These are phyloP conservation scores for Crucihimalaya himalaica DNA, from an alignment of 345 rosid species.

Conservation along the genomic window DNA sequence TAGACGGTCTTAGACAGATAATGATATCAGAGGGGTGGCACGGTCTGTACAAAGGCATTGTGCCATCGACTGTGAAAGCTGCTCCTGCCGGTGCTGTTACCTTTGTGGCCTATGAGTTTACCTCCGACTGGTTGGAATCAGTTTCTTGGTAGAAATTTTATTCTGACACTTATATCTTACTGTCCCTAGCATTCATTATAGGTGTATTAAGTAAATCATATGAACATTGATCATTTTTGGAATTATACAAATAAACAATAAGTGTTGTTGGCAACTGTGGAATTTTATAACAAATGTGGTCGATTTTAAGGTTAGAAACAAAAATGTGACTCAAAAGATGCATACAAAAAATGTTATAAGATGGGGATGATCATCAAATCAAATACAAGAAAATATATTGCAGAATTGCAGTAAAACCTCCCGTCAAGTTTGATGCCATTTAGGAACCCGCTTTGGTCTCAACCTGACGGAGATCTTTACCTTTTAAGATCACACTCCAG, in stretches of 20 bases:
- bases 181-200: conserved; percentile 39
- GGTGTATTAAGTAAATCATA: conserved; percentile 24
- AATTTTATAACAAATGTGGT: background rate
- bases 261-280: background rate
- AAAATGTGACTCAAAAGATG: background rate
- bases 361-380: background rate
- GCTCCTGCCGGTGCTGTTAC: conserved; percentile 99
- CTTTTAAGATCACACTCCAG: background rate
- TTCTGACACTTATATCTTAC: conserved; percentile 6
- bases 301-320: background rate
- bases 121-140: conserved; percentile 90
- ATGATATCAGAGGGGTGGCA: conserved; percentile 71
- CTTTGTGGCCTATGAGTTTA: conserved; percentile 75
- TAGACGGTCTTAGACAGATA: conserved; percentile 70
- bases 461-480: background rate
- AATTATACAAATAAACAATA: conserved; percentile 24
- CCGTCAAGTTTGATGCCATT: background rate
- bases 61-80: conserved; percentile 94
- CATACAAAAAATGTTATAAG: background rate
- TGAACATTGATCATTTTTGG: conserved; percentile 28
- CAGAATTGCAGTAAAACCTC: background rate
- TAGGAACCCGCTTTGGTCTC: background rate
- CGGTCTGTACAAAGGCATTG: conserved; percentile 91
- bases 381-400: background rate
- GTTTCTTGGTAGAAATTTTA: conserved; percentile 42